These are phyloP conservation scores for Nemania sp. DNA, from an alignment of 2,329 filamentous ascomycete genomes.

Conservation along the genomic window DNA sequence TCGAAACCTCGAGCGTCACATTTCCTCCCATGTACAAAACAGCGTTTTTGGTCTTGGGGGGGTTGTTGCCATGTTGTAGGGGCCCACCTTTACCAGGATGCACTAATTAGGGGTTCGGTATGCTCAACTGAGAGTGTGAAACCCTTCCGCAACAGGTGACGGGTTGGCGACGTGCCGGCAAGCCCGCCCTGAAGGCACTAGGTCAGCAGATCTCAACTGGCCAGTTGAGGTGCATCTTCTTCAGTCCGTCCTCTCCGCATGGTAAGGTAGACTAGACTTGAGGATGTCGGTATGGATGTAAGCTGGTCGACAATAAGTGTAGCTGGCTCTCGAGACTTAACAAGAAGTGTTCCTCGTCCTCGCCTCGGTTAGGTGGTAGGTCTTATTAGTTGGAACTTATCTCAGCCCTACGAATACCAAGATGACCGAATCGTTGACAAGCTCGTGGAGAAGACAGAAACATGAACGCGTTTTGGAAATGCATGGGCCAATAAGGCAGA, in stretches of 20 bases:
- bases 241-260: not conserved
- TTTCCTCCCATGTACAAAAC: not conserved
- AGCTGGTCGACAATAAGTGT: too few relatives aligned
- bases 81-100: not conserved
- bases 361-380: not conserved
- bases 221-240: not conserved
- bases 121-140: slow-evolving; percentile 9
- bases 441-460: too few relatives aligned
- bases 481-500: too few relatives aligned
- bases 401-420: slow-evolving; percentile 17
- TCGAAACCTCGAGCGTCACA: not conserved
- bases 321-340: too few relatives aligned
- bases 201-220: not conserved
- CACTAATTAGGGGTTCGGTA: slow-evolving; percentile 3
- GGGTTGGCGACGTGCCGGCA: slow-evolving; percentile 11
- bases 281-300: too few relatives aligned
- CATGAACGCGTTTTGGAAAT: too few relatives aligned
- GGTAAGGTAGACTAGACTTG: too few relatives aligned
- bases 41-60: not conserved
- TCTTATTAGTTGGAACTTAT: slow-evolving; percentile 20
- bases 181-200: not conserved
- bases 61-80: not conserved
- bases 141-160: slow-evolving; percentile 18
- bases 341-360: not conserved
- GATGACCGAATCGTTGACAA: not conserved